Evolutionary conservation across 768 basidiomycete species (phyloP).

Genomic region (Paxillus involutus): DNA sequence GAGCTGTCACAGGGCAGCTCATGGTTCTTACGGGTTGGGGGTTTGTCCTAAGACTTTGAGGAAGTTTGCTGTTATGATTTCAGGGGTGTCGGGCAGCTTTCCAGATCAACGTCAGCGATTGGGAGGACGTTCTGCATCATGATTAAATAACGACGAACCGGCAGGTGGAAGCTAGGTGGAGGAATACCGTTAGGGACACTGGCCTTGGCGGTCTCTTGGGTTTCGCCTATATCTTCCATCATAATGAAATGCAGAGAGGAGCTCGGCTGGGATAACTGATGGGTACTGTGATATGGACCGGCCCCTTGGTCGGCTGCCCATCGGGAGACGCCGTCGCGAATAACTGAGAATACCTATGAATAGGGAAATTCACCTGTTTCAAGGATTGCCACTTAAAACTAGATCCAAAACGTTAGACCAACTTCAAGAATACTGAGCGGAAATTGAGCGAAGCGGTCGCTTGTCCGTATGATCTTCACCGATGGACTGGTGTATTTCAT

Average conservation of each 20-base stretch:
- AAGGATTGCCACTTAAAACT: no score
- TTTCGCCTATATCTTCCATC: slow-evolving; percentile 6
- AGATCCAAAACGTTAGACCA: no score
- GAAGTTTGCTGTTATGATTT: slow-evolving; percentile 50
- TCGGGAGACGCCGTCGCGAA: no score
- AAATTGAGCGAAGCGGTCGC: no score
- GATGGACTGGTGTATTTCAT: no score
- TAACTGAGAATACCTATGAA: no score
- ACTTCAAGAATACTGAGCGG: no score
- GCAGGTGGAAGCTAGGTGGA: slow-evolving; percentile 38
- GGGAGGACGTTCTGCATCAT: neutral
- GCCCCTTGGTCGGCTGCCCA: no score
- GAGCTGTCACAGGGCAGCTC: neutral
- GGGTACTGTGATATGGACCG: neutral
- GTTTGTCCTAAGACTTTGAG: slow-evolving; percentile 38
- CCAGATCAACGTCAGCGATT: slow-evolving; percentile 2
- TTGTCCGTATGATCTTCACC: no score
- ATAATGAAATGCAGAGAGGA: slow-evolving; percentile 7
- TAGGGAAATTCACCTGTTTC: no score
- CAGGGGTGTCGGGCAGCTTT: slow-evolving; percentile 48
- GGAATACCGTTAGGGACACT: slow-evolving; percentile 43
- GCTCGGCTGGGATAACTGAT: neutral
- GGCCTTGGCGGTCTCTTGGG: slow-evolving; percentile 6
- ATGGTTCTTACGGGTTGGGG: slow-evolving; percentile 37
- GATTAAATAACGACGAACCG: slow-evolving; percentile 28